Evolutionary conservation across 2,329 filamentous ascomycete genomes (phyloP).

Genomic region (Helminthosporium solani): DNA sequence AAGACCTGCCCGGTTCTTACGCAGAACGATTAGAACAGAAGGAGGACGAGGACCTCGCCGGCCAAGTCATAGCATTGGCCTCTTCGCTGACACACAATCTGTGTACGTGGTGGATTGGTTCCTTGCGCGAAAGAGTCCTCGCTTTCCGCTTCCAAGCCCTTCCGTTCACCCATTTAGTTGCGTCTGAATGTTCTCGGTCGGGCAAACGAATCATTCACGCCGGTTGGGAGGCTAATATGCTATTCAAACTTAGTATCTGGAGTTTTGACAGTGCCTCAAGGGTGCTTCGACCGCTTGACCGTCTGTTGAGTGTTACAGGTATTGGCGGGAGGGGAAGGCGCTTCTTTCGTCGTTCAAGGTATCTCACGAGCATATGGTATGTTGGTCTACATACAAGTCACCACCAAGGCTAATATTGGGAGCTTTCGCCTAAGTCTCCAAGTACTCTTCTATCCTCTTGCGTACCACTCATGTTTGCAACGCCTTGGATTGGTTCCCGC

Average conservation of each 20-base stretch:
- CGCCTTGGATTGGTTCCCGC: constrained; percentile 32
- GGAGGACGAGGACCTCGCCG: constrained; percentile 33
- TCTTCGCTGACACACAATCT: constrained; percentile 28
- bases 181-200: constrained; percentile 21
- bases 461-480: constrained; percentile 34
- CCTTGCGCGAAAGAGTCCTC: constrained; percentile 30
- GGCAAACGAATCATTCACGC: constrained; percentile 27
- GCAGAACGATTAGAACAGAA: constrained; percentile 31
- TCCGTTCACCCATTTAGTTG: constrained; percentile 28
- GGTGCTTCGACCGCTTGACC: constrained; percentile 31
- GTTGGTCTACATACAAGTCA: constrained; percentile 1
- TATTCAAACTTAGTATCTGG: constrained; percentile 24
- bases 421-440: constrained; percentile 34
- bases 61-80: constrained; percentile 25
- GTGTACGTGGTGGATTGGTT: constrained; percentile 41
- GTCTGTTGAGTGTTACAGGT: constrained; percentile 21
- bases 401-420: constrained; percentile 15
- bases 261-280: constrained; percentile 20
- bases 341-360: constrained; percentile 24
- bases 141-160: constrained; percentile 29
- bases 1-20: constrained; percentile 28
- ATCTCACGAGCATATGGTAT: constrained; percentile 23
- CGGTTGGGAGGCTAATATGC: constrained; percentile 25
- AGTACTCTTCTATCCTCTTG: constrained; percentile 34
- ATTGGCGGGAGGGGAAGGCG: constrained; percentile 22